phyloP scores from a whole-genome alignment of 805 yeast genomes.

The Isabelozyma gotoi region DNA sequence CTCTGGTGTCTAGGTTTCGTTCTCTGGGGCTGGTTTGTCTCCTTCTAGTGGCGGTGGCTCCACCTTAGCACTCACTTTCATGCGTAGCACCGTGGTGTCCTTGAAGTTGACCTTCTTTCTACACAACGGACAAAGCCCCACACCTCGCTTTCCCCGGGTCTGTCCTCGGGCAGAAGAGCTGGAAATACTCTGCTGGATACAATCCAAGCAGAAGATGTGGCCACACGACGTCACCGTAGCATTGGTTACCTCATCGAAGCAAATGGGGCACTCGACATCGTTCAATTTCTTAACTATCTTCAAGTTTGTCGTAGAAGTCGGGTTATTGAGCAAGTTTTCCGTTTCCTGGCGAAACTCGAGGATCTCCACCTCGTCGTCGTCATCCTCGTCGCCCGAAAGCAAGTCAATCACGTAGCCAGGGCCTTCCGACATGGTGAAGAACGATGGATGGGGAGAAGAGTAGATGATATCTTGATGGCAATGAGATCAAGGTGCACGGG shows the following conservation, averaged over 20 bases:
- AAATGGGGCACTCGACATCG: constrained; percentile 43
- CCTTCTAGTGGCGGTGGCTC: not conserved
- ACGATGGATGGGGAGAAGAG: not conserved
- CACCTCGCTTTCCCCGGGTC: constrained; percentile 33
- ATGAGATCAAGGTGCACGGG: too few relatives aligned
- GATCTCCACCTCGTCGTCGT: constrained; percentile 36
- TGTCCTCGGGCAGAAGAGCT: constrained; percentile 45
- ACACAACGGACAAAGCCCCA: constrained; percentile 45
- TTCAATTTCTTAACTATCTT: constrained; percentile 27
- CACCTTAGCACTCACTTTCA: constrained; percentile 11
- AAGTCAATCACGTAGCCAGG: constrained; percentile 15
- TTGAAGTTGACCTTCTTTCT: constrained; percentile 38
- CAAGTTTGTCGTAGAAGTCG: constrained; percentile 18
- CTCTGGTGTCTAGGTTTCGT: too few relatives aligned
- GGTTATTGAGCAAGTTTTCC: constrained; percentile 27
- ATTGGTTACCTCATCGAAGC: constrained; percentile 38
- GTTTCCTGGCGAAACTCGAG: constrained; percentile 39
- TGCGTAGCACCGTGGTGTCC: constrained; percentile 28
- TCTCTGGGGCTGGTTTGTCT: too few relatives aligned
- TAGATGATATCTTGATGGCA: not conserved
- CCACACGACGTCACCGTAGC: constrained; percentile 46
- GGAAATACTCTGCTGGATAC: constrained; percentile 40
- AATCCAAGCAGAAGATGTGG: constrained; percentile 42
- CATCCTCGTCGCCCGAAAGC: constrained; percentile 22
- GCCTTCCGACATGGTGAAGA: constrained; percentile 8